Conservation (phyloP, 805 yeast species). For the Danielia reshetovae region DNA sequence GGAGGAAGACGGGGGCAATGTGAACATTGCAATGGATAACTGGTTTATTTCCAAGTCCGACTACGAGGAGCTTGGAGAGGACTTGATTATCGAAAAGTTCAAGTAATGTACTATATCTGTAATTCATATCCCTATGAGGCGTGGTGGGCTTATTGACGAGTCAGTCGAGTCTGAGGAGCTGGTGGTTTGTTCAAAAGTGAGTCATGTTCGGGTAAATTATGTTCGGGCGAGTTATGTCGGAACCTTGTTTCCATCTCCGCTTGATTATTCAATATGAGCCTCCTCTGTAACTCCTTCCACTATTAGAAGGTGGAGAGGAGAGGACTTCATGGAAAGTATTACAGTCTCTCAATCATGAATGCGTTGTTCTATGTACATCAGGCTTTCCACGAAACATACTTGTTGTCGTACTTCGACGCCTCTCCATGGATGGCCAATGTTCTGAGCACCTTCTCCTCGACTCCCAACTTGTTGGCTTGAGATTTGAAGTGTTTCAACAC, state of each 20-base stretch:
- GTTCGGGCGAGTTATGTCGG: too few relatives aligned
- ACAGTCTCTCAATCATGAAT: too few relatives aligned
- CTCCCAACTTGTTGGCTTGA: constrained; percentile 54
- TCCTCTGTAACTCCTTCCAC: too few relatives aligned
- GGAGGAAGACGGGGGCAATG: constrained; percentile 21
- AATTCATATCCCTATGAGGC: too few relatives aligned
- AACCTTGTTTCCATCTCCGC: too few relatives aligned
- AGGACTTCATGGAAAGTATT: too few relatives aligned
- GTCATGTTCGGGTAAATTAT: too few relatives aligned
- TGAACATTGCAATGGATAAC: constrained; percentile 39
- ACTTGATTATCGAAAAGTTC: constrained; percentile 40
- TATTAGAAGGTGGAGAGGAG: too few relatives aligned
- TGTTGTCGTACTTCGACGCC: constrained; percentile 34
- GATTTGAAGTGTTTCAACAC: constrained; percentile 59
- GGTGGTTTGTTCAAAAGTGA: too few relatives aligned
- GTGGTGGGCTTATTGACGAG: too few relatives aligned
- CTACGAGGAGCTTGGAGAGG: constrained; percentile 61
- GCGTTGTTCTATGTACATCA: constrained; percentile 16
- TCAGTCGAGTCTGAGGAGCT: too few relatives aligned
- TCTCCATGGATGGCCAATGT: constrained; percentile 58
- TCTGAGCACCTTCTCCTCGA: constrained; percentile 53
- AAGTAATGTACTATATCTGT: constrained; percentile 25
- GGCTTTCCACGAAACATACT: constrained; percentile 39
- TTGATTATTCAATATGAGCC: too few relatives aligned
- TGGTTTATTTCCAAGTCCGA: constrained; percentile 61